phyloP scores from a whole-genome alignment of 352 stramenopile genomes.

The Phytophthora hybrid region DNA sequence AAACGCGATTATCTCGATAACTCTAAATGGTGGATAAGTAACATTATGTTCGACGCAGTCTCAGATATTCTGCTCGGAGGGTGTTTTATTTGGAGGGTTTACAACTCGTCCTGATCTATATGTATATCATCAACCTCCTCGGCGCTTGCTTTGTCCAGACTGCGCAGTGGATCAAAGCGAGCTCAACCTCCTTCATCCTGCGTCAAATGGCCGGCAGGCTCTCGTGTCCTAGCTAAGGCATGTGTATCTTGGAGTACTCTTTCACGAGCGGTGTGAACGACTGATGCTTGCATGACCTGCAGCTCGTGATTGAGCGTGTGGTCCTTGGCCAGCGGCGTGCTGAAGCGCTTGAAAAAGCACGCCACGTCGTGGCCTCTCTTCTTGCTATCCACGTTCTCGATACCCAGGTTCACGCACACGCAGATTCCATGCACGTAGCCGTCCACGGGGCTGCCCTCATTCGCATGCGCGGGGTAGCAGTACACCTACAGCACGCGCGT shows the following conservation, averaged over 20 bases:
- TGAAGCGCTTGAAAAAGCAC: slow-evolving; percentile 89
- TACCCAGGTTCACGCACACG: slow-evolving; percentile 79
- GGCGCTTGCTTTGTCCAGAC: too few relatives aligned
- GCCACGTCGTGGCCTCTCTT: slow-evolving; percentile 77
- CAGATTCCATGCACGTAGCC: slow-evolving; percentile 31
- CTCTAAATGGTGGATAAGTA: too few relatives aligned
- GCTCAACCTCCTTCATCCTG: slow-evolving; percentile 95
- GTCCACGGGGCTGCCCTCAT: slow-evolving; percentile 28
- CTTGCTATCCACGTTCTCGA: slow-evolving; percentile 75
- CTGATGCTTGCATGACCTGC: slow-evolving; percentile 89
- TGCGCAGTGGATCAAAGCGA: slow-evolving; percentile 78
- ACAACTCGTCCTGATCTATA: too few relatives aligned
- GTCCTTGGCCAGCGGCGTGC: slow-evolving; percentile 68
- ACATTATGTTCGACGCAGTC: too few relatives aligned
- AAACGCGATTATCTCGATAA: too few relatives aligned
- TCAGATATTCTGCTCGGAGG: too few relatives aligned
- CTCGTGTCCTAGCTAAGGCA: slow-evolving; percentile 77
- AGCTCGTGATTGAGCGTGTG: slow-evolving; percentile 83
- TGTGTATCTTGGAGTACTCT: slow-evolving; percentile 87
- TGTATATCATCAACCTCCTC: too few relatives aligned
- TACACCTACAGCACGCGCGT: slow-evolving; percentile 82
- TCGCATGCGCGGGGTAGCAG: slow-evolving; percentile 47
- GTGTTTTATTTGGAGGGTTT: too few relatives aligned
- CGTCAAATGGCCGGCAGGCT: slow-evolving; percentile 88
- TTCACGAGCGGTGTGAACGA: slow-evolving; percentile 88